Evolutionary conservation across 192 early-diverging fungal genomes (phyloP), one percentile per base, ranked within the genome.

Genomic region (Coemansia sp.): DNA sequence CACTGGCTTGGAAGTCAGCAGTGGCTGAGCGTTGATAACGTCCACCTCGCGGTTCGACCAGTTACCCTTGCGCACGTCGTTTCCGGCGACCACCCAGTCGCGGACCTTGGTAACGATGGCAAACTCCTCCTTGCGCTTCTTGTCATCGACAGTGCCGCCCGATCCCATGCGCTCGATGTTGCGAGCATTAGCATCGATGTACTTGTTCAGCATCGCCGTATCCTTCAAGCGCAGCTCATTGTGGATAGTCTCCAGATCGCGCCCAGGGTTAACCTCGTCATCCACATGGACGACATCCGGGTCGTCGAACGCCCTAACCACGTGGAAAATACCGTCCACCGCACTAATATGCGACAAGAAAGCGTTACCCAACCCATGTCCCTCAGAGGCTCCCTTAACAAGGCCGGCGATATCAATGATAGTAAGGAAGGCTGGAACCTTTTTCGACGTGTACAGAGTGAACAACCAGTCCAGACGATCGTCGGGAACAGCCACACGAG

Each of bases 321-420:
- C 89, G 68, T 95, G 93, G 85, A 89, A 95, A 67, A 94, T 91
- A 13, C 90, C 94, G 78, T 94, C 93, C 2, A 94, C 94, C 27
- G 94, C 88, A 46, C 87, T 85, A 64, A 99, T 93, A 82, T 99
- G 92, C 20, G 91, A 91, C 87, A 99, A 85, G 88, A 99, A 99
- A 64, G 92, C 92, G 70, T 99, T 99, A 65, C 97, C 93, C 43
- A 95, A 84, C 29, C 93, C 93, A 47, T 87, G 89, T 38, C 93
- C 93, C 12, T 86, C 80, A 16, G 91, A 75, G 36, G 93, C 93
- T 67, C 94, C 94, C 85, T 95, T 96, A n/a, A 99, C 95, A 44
- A 99, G 87, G 22, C 97, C 97, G 69, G 97, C 97, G 86, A 99
- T 99, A 85, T 99, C 97, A 66, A 94, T 96, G 43, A 96, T 91